Percentiles rank a stretch among this genome's conserved stretches.
Conservation (phyloP, 352 stramenopile genomes). For the Globisporangium takayamanum region DNA sequence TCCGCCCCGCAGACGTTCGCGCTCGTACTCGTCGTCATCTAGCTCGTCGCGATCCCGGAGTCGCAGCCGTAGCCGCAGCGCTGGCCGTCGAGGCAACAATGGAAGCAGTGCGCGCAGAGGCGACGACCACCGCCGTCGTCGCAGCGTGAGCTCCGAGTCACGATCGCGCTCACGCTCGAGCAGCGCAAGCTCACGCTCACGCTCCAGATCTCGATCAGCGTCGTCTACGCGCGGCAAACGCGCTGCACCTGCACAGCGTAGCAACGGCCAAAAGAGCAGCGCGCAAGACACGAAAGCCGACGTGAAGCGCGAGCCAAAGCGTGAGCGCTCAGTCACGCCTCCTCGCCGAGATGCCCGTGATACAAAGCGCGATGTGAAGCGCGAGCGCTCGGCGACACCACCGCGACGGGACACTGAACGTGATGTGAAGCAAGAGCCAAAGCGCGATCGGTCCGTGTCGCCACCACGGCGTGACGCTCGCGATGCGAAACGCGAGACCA, state of each 20-base stretch:
- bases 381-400: slow-evolving; percentile 6
- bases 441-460: neutral
- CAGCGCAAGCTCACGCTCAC: slow-evolving; percentile 11
- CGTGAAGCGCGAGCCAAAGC: neutral
- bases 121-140: neutral
- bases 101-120: neutral
- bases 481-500: neutral
- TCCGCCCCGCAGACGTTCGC: slow-evolving; percentile 7
- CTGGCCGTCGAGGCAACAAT: neutral
- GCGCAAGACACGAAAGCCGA: neutral
- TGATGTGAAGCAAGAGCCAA: neutral
- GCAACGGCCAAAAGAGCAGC: neutral
- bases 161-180: slow-evolving; percentile 5
- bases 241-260: neutral
- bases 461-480: neutral
- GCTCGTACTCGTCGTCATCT: slow-evolving; percentile 14
- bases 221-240: neutral
- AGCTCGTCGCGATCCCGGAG: slow-evolving; percentile 5
- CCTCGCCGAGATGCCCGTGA: neutral
- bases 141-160: slow-evolving; percentile 2
- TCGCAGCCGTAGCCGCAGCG: slow-evolving; percentile 11
- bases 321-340: neutral
- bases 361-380: slow-evolving; percentile 4
- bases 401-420: slow-evolving; percentile 1
- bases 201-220: slow-evolving; percentile 13